These are phyloP conservation scores for Cupressus sempervirens DNA, from an alignment of 75 land plant genomes.

Conservation along the genomic window DNA sequence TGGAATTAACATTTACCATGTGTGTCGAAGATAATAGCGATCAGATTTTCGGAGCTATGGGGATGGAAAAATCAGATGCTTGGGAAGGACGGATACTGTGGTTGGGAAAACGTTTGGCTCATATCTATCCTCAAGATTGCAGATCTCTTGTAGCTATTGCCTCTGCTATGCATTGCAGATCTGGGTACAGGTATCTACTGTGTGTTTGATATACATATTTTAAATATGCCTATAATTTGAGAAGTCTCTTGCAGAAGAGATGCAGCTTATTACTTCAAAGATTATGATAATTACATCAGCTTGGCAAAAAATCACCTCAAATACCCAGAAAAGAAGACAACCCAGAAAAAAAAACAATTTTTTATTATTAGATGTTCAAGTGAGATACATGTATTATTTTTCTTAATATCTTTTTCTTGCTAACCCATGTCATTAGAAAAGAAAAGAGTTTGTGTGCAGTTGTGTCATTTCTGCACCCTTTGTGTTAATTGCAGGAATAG, in stretches of 20 bases:
- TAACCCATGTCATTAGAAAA: background rate
- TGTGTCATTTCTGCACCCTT: too few relatives aligned
- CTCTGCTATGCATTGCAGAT: conserved; percentile 22
- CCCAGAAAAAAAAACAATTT: background rate
- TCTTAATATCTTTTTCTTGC: background rate
- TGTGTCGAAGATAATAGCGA: conserved; percentile 31
- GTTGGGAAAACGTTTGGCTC: conserved; percentile 27
- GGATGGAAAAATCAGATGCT: conserved; percentile 9
- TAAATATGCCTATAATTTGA: background rate
- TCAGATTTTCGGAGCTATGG: conserved; percentile 18
- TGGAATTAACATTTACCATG: conserved; percentile 17
- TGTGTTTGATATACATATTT: background rate
- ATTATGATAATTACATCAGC: background rate
- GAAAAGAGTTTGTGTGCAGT: background rate
- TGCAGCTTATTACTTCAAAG: background rate
- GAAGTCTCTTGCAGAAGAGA: background rate
- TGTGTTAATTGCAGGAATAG: too few relatives aligned
- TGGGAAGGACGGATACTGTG: conserved; percentile 11
- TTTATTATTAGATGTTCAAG: too few relatives aligned
- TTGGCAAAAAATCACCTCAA: too few relatives aligned
- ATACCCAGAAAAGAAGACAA: background rate
- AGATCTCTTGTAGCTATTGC: conserved; percentile 16
- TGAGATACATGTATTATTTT: background rate
- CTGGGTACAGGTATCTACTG: conserved; percentile 4
- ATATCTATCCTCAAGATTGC: conserved; percentile 26